phyloP scores from a whole-genome alignment of 2,329 filamentous ascomycete genomes.

The Metarhizium album region DNA sequence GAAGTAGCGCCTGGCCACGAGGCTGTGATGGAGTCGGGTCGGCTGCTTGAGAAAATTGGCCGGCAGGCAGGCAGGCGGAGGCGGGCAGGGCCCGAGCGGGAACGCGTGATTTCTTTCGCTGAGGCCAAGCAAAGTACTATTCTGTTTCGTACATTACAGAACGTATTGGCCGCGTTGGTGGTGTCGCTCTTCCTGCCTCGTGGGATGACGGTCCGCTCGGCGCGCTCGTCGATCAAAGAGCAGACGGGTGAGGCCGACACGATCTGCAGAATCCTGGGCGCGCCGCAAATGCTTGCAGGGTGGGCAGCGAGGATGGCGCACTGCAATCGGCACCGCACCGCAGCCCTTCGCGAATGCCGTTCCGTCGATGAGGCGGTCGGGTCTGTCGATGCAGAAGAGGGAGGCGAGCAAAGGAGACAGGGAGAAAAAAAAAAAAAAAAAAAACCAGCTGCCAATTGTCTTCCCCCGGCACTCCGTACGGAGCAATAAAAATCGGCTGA shows the following conservation, averaged over 20 bases:
- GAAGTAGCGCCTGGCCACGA: neutral
- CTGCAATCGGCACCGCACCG: slow-evolving; percentile 1
- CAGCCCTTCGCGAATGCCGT: slow-evolving; percentile 3
- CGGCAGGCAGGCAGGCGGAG: too few species aligned
- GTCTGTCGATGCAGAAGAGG: neutral
- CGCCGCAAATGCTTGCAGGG: neutral
- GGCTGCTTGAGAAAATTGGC: neutral
- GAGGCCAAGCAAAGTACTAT: too few species aligned
- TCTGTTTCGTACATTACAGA: too few species aligned
- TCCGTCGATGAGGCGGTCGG: slow-evolving; percentile 4
- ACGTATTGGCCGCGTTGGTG: too few species aligned
- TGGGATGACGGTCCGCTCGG: neutral
- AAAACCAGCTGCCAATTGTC: too few species aligned
- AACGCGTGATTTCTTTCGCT: too few species aligned
- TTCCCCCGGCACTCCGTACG: too few species aligned
- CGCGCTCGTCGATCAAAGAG: neutral
- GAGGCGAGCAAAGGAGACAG: too few species aligned
- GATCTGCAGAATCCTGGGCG: neutral
- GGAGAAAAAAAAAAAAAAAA: too few species aligned
- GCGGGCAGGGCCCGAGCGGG: neutral
- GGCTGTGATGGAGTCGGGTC: neutral
- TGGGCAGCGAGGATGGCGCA: slow-evolving; percentile 4
- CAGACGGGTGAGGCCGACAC: neutral
- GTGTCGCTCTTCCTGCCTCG: neutral
- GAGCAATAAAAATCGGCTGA: too few species aligned